Conservation (phyloP, 169 alveolate genomes). For the Cryptosporidium parvum region DNA sequence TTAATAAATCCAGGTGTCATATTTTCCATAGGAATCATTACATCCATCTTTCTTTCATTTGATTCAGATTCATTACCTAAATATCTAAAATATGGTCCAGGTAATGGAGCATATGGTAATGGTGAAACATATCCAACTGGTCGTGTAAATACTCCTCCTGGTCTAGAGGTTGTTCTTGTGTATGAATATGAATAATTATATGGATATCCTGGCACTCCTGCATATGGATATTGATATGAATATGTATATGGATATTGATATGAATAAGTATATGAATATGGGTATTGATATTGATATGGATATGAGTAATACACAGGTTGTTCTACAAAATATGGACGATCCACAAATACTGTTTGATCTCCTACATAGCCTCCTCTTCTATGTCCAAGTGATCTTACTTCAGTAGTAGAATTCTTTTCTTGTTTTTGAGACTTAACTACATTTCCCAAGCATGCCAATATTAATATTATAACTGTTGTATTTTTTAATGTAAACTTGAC, state of each 20-base stretch:
- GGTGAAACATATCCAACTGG: constrained; percentile 4
- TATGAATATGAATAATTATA: constrained; percentile 62
- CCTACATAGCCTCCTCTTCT: constrained; percentile 27
- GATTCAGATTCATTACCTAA: constrained; percentile 13
- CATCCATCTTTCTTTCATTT: not conserved
- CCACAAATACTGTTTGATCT: constrained; percentile 46
- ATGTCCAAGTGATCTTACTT: constrained; percentile 66
- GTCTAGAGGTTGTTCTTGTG: constrained; percentile 67
- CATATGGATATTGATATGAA: constrained; percentile 41
- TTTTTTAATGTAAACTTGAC: constrained; percentile 13
- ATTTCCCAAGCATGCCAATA: constrained; percentile 17
- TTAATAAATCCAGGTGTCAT: not conserved
- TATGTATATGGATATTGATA: constrained; percentile 42
- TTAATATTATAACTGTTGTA: not conserved
- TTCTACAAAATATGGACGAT: constrained; percentile 15
- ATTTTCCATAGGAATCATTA: not conserved
- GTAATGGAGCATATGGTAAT: constrained; percentile 27
- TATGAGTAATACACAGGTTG: constrained; percentile 43
- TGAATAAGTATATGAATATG: constrained; percentile 18
- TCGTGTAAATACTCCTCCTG: not conserved
- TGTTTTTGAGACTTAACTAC: not conserved
- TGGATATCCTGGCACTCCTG: not conserved
- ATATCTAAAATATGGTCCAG: constrained; percentile 64
- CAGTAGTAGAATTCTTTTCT: constrained; percentile 1
- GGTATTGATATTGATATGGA: constrained; percentile 31